These are phyloP conservation scores for Talaromyces ruber DNA, from an alignment of 495 filamentous ascomycete genomes.

Conservation along the genomic window DNA sequence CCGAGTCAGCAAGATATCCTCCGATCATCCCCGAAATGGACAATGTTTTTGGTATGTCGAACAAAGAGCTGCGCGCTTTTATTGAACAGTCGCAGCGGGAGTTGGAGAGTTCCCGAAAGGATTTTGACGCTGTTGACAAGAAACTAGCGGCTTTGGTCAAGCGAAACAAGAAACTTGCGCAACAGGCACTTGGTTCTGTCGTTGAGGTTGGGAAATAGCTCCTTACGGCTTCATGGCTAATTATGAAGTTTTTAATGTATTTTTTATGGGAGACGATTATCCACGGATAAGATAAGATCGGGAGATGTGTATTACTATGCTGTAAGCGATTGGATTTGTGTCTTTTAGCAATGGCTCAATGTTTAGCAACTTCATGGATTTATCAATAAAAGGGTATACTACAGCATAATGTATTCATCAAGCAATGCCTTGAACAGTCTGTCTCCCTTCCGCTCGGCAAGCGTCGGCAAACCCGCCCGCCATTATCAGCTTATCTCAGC, in stretches of 20 bases:
- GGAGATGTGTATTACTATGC: too few relatives aligned
- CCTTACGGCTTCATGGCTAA: neutral
- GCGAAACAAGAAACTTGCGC: constrained; percentile 39
- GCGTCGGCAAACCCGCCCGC: neutral
- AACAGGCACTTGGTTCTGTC: constrained; percentile 23
- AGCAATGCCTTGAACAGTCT: neutral
- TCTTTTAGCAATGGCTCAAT: neutral
- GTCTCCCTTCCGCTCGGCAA: neutral
- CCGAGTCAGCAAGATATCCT: neutral
- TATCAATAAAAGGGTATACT: neutral
- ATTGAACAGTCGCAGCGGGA: constrained; percentile 32
- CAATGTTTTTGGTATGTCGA: constrained; percentile 33
- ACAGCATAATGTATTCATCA: too few relatives aligned
- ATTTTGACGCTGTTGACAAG: constrained; percentile 35
- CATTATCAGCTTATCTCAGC: constrained; percentile 1
- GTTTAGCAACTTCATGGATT: neutral
- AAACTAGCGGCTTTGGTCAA: constrained; percentile 39
- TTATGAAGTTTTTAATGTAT: neutral
- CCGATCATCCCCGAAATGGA: constrained; percentile 22
- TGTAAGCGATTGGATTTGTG: neutral
- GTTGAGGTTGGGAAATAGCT: constrained; percentile 10
- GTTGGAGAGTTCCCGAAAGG: constrained; percentile 33
- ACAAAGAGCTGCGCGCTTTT: constrained; percentile 31
- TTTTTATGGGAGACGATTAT: neutral
- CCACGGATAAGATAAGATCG: neutral